These are phyloP conservation scores for Paecilomyces sp. DNA, from an alignment of 2,329 filamentous ascomycete species.

Conservation along the genomic window DNA sequence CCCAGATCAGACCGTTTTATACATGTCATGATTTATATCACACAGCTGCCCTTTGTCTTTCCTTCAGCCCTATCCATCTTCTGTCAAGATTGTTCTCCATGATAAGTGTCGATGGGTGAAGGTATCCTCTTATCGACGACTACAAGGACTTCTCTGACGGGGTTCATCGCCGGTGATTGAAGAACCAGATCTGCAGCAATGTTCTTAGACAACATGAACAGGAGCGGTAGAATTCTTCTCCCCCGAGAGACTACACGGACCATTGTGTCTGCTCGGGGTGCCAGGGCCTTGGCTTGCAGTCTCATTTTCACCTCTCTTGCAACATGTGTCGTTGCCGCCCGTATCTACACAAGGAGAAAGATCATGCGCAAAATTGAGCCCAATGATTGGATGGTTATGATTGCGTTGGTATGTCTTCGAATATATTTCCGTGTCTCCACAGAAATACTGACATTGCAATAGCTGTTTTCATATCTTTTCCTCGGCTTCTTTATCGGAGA, in stretches of 20 bases:
- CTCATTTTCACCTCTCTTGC: slow-evolving; percentile 25
- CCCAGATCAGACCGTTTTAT: neutral
- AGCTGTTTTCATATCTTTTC: slow-evolving; percentile 27
- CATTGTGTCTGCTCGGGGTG: slow-evolving; percentile 19
- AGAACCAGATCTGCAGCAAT: neutral
- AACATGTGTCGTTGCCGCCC: slow-evolving; percentile 19
- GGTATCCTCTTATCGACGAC: neutral
- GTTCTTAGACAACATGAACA: slow-evolving; percentile 2
- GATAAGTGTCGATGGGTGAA: neutral
- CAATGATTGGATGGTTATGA: slow-evolving; percentile 30
- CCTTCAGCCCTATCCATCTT: neutral
- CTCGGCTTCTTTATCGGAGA: slow-evolving; percentile 28
- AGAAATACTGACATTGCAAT: neutral
- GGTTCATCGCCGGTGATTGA: neutral
- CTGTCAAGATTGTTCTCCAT: neutral
- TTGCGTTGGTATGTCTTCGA: slow-evolving; percentile 21
- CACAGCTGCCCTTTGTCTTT: neutral
- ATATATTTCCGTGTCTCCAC: neutral
- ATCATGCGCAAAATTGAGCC: slow-evolving; percentile 25
- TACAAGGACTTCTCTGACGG: neutral
- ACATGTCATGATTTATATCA: neutral
- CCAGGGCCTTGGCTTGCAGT: slow-evolving; percentile 19
- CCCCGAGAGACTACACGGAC: slow-evolving; percentile 9
- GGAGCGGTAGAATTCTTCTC: slow-evolving; percentile 10
- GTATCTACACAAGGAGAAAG: slow-evolving; percentile 24